phyloP scores from a whole-genome alignment of 1,284 basidiomycete species.

The Mrakiaceae sp. region DNA sequence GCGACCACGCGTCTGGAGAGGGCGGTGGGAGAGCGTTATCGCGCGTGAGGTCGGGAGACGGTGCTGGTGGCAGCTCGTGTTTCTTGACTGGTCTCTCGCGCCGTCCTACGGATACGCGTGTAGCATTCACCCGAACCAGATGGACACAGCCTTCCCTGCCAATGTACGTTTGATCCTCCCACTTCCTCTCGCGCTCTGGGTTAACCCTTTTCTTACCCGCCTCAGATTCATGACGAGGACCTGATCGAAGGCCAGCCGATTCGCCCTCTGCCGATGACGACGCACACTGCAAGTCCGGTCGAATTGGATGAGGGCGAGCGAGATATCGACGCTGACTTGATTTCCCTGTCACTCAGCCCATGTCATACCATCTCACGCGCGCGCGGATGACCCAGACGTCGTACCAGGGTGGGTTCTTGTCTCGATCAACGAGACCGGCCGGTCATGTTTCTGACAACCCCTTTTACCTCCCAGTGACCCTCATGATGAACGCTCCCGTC shows the following conservation, averaged over 20 bases:
- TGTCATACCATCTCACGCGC: conserved; percentile 36
- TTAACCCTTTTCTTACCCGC: not conserved
- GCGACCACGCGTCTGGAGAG: conserved; percentile 34
- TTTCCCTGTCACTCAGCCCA: conserved; percentile 17
- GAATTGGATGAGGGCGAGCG: too few relatives aligned
- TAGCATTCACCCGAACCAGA: conserved; percentile 37
- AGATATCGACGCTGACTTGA: not conserved
- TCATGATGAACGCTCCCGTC: conserved; percentile 1
- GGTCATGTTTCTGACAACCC: too few relatives aligned
- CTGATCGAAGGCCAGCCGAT: conserved; percentile 34
- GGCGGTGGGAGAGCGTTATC: conserved; percentile 35
- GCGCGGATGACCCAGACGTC: conserved; percentile 34
- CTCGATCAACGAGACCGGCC: too few relatives aligned
- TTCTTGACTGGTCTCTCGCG: not conserved
- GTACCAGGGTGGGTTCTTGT: conserved; percentile 22
- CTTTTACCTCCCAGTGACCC: not conserved
- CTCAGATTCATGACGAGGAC: conserved; percentile 34
- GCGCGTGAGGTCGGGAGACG: conserved; percentile 33
- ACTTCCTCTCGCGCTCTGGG: too few relatives aligned
- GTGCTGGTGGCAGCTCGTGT: conserved; percentile 14
- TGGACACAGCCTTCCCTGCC: conserved; percentile 35
- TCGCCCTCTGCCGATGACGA: conserved; percentile 28
- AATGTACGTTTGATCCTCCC: conserved; percentile 22
- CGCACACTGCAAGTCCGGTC: conserved; percentile 25
- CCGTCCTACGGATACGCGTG: conserved; percentile 23